phyloP scores from a whole-genome alignment of 768 basidiomycete species.

The Artomyces pyxidatus region DNA sequence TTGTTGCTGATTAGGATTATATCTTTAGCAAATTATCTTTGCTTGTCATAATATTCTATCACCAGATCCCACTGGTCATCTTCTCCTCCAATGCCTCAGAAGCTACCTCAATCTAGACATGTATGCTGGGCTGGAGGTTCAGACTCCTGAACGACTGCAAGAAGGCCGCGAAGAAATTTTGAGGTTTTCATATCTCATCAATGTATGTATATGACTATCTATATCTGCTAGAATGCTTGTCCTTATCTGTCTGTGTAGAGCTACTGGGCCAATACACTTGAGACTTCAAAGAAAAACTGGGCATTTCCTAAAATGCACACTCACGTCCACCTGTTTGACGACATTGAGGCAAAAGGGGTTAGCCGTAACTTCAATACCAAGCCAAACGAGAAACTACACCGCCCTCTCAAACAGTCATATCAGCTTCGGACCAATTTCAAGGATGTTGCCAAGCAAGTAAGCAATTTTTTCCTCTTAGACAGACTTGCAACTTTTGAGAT shows the following conservation, averaged over 20 bases:
- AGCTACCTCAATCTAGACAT: background rate
- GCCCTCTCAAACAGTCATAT: slow-evolving; percentile 22
- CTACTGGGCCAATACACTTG: no score
- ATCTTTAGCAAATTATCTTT: background rate
- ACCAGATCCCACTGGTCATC: background rate
- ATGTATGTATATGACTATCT: background rate
- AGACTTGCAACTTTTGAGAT: background rate
- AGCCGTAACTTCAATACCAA: slow-evolving; percentile 24
- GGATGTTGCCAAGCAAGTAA: slow-evolving; percentile 25
- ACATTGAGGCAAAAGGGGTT: slow-evolving; percentile 19
- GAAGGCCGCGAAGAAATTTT: background rate
- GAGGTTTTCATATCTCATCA: background rate
- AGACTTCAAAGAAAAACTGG: slow-evolving; percentile 21
- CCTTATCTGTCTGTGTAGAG: no score
- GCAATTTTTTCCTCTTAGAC: no score
- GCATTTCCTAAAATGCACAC: slow-evolving; percentile 27
- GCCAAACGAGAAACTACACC: slow-evolving; percentile 26
- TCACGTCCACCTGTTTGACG: slow-evolving; percentile 19
- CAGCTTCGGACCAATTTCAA: slow-evolving; percentile 25
- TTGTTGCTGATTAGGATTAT: background rate
- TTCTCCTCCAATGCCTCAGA: background rate
- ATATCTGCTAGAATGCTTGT: no score
- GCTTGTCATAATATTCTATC: background rate
- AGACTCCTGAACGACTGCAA: background rate
- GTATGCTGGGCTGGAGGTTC: background rate